Percentiles rank a stretch among this genome's conserved stretches.
These are phyloP conservation scores for Phytopythium montanum DNA, from an alignment of 352 stramenopile genomes.

Conservation along the genomic window DNA sequence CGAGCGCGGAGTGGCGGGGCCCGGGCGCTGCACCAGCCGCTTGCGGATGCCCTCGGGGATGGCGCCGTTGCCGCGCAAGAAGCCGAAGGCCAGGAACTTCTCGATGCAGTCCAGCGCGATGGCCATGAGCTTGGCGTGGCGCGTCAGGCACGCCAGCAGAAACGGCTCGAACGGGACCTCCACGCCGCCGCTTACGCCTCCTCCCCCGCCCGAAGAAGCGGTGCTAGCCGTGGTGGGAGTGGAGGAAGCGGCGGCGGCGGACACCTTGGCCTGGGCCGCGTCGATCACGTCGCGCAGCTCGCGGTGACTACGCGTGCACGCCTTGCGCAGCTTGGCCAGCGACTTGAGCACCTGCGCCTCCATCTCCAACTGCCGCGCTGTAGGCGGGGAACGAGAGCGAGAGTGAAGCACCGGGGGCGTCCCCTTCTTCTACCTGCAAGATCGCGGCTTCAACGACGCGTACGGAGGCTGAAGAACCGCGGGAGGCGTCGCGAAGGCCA, in stretches of 20 bases:
- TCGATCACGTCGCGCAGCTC: conserved; percentile 74
- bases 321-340: conserved; percentile 75
- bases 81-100: conserved; percentile 89
- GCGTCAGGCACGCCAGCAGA: conserved; percentile 65
- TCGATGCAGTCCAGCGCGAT: conserved; percentile 88
- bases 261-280: conserved; percentile 38
- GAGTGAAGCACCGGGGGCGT: not conserved
- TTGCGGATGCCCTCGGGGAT: conserved; percentile 65
- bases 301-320: conserved; percentile 63
- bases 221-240: too few relatives aligned
- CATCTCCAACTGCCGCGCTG: conserved; percentile 18
- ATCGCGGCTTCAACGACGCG: conserved; percentile 4
- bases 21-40: conserved; percentile 57
- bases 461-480: not conserved
- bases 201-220: conserved; percentile 1
- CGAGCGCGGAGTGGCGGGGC: conserved; percentile 8
- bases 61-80: conserved; percentile 55
- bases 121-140: conserved; percentile 71
- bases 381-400: not conserved
- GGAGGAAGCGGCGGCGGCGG: too few relatives aligned
- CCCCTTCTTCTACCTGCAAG: not conserved
- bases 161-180: conserved; percentile 79
- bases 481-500: not conserved
- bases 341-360: conserved; percentile 69
- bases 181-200: conserved; percentile 21